phyloP scores from a whole-genome alignment of 2,329 filamentous ascomycete species.

The Fusarium luffae region DNA sequence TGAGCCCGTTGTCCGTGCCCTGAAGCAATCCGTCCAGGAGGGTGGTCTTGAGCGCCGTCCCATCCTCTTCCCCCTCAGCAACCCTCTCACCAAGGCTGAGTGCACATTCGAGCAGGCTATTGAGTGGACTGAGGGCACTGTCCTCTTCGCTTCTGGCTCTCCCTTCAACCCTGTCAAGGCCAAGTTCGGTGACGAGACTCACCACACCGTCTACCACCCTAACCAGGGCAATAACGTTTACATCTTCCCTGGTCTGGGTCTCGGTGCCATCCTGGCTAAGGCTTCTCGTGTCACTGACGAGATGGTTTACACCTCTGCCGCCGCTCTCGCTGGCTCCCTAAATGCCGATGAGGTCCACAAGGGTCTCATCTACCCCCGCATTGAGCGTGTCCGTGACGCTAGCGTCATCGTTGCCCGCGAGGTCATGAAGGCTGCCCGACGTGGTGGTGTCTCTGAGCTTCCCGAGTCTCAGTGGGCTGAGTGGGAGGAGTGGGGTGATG shows the following conservation, averaged over 20 bases:
- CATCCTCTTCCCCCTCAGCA: constrained; percentile 96
- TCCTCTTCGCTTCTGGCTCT: constrained; percentile 93
- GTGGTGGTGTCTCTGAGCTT: constrained; percentile 78
- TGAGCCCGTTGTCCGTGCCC: constrained; percentile 80
- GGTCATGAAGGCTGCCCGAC: constrained; percentile 91
- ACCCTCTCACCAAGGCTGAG: constrained; percentile 95
- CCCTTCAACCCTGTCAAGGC: constrained; percentile 82
- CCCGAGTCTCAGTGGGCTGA: constrained; percentile 76
- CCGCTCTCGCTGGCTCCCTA: constrained; percentile 80
- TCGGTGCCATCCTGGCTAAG: constrained; percentile 93
- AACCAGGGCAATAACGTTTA: constrained; percentile 91
- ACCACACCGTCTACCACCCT: constrained; percentile 75
- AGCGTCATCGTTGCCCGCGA: constrained; percentile 87
- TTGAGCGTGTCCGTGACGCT: constrained; percentile 91
- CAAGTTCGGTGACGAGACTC: constrained; percentile 66
- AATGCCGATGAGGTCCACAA: constrained; percentile 83
- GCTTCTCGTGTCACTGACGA: constrained; percentile 86
- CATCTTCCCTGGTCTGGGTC: constrained; percentile 95
- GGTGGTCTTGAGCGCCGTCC: constrained; percentile 78
- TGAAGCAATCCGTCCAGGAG: constrained; percentile 71
- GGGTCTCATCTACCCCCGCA: constrained; percentile 89
- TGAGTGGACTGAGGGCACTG: constrained; percentile 88
- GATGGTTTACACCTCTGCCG: constrained; percentile 97
- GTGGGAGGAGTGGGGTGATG: constrained; percentile 78
- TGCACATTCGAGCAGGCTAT: constrained; percentile 97